Evolutionary conservation across 371 early-diverging fungal species (phyloP).

Genomic region (Rozella allomycis): DNA sequence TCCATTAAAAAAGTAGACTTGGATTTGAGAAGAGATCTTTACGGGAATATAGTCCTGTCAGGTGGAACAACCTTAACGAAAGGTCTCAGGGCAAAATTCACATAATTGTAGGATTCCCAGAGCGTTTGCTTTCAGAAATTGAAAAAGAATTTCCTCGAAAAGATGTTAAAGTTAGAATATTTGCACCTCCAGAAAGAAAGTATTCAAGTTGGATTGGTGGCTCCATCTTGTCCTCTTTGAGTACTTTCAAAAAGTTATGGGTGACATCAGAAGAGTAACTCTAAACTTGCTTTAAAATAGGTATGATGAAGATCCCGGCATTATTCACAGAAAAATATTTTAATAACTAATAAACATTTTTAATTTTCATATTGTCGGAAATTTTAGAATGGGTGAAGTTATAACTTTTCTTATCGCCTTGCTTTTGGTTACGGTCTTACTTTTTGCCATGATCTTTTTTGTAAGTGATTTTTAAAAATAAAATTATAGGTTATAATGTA

Average conservation of each 20-base stretch:
- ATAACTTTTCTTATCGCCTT: conserved; percentile 69
- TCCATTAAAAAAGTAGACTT: conserved; percentile 72
- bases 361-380: not conserved
- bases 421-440: conserved; percentile 61
- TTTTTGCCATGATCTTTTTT: conserved; percentile 84
- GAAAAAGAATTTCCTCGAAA: conserved; percentile 47
- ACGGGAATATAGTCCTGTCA: conserved; percentile 67
- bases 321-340: conserved; percentile 53
- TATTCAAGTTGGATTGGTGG: conserved; percentile 96
- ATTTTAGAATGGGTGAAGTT: conserved; percentile 1
- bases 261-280: conserved; percentile 59
- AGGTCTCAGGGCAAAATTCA: conserved; percentile 8
- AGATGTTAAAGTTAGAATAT: conserved; percentile 83
- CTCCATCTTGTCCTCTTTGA: conserved; percentile 63
- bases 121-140: conserved; percentile 68
- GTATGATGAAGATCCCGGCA: conserved; percentile 60
- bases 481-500: conserved; percentile 58
- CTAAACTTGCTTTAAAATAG: too few relatives aligned
- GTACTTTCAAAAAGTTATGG: conserved; percentile 31
- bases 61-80: conserved; percentile 72
- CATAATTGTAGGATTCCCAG: conserved; percentile 47
- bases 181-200: conserved; percentile 87
- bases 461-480: conserved; percentile 19
- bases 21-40: conserved; percentile 67
- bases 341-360: conserved; percentile 6